Evolutionary conservation across 1,284 basidiomycete genomes (phyloP), one percentile per base, ranked within the genome.

Genomic region (Ceraceosorus bombacis): DNA sequence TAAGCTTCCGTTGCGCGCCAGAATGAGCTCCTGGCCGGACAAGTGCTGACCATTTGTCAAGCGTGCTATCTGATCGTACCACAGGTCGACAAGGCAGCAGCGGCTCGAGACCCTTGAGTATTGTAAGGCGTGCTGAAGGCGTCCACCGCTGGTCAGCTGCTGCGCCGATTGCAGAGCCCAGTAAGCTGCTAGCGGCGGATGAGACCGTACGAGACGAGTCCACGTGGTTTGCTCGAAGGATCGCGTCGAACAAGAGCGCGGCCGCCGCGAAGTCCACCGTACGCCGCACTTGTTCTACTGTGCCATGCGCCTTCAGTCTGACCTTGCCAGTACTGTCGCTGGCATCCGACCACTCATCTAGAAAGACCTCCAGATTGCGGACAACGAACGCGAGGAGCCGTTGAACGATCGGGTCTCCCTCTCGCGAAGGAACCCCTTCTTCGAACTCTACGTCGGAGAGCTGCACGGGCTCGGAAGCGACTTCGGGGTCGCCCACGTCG

Each of bases 231-330:
- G 83, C 67, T 7, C 82, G 73, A 6, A 91, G 82, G 0, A 84
- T 71, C 0, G 83, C 83, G 73, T 91, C 87, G 68, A 88, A 91
- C 17, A 80, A 79, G 1, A 93, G 77, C 0, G 84, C 82, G 0
- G 82, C 78, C 4, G 89, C 80, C 1, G 85, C 82, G 13, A 87
- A 78, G 70, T 93, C 89, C 48, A 93, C 72, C 4, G 83, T 81
- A 41, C 82, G 81, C 10, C 88, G 84, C 4, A 85, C 81, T 50
- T 80, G 82, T 70, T 88, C 87, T 0, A 83, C 82, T 1, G 83
- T 82, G 38, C 82, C 79, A 15, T 15, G 9, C 43, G 43, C 15
- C 10, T 10, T 46, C 10, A 46, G 43, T 10, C 15, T 46, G 43
- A 46, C 43, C 43, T 10, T 46, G 43, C 43, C 43, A 10, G 43